These are phyloP conservation scores for Protostelium mycophagum DNA, from an alignment of 78 protist genomes.

Conservation along the genomic window DNA sequence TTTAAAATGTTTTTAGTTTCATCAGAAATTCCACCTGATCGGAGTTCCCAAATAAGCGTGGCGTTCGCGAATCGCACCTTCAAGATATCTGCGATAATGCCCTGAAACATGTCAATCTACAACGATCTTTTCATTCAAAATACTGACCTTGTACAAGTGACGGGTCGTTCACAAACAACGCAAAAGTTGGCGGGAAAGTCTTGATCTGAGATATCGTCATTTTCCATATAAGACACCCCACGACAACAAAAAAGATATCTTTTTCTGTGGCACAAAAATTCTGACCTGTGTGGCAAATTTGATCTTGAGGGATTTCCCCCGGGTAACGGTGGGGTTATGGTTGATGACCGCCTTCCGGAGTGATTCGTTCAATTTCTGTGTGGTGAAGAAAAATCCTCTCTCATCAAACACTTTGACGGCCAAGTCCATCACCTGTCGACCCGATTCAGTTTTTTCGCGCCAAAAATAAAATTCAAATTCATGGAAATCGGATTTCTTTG, in stretches of 20 bases:
- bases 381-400: constrained; percentile 18
- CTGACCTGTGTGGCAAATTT: constrained; percentile 42
- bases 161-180: constrained; percentile 61
- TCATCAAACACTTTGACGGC: constrained; percentile 51
- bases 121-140: too few relatives aligned
- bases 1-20: too few relatives aligned
- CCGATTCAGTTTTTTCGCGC: too few relatives aligned
- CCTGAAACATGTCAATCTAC: neutral
- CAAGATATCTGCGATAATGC: neutral
- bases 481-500: too few relatives aligned
- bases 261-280: too few relatives aligned
- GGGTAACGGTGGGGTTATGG: constrained; percentile 36
- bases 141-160: neutral
- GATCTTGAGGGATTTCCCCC: constrained; percentile 23
- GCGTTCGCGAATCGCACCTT: neutral
- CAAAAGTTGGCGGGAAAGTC: constrained; percentile 32
- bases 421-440: too few relatives aligned
- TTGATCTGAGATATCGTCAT: neutral
- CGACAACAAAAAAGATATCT: too few relatives aligned
- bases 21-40: too few relatives aligned
- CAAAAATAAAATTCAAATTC: too few relatives aligned
- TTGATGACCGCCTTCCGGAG: constrained; percentile 43
- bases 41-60: neutral
- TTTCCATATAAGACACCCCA: constrained; percentile 1
- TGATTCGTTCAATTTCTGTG: constrained; percentile 4